Evolutionary conservation across 805 yeast species (phyloP).

Genomic region (Saccharomycopsis fodiens): DNA sequence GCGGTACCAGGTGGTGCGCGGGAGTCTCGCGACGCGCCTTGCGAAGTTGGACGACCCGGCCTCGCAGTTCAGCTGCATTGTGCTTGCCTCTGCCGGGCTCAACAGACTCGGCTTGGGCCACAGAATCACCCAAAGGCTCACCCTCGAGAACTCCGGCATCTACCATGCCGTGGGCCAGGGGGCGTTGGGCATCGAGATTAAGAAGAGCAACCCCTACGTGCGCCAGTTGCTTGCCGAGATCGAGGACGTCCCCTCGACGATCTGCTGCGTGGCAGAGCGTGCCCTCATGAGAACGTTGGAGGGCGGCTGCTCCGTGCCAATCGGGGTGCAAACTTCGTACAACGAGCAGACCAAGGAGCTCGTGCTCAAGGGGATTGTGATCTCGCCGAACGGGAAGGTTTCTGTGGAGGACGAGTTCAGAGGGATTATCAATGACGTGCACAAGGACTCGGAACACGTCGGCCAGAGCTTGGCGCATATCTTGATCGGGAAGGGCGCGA

Average conservation of each 20-base stretch:
- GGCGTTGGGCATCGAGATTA: slow-evolving; percentile 87
- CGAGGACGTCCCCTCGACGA: slow-evolving; percentile 56
- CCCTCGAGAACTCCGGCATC: slow-evolving; percentile 69
- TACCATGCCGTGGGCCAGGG: slow-evolving; percentile 99
- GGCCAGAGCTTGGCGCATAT: slow-evolving; percentile 65
- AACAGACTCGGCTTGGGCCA: slow-evolving; percentile 62
- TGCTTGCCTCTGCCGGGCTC: slow-evolving; percentile 91
- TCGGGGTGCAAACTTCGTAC: slow-evolving; percentile 71
- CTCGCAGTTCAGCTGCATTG: slow-evolving; percentile 60
- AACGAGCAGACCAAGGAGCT: slow-evolving; percentile 40
- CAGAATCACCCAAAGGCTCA: slow-evolving; percentile 57
- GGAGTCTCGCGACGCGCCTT: slow-evolving; percentile 75
- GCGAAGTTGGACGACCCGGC: slow-evolving; percentile 68
- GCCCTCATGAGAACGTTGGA: slow-evolving; percentile 79
- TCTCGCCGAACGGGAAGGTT: slow-evolving; percentile 74
- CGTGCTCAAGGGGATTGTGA: slow-evolving; percentile 62
- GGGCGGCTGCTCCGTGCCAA: slow-evolving; percentile 98
- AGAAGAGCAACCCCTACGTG: slow-evolving; percentile 57
- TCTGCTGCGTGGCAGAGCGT: slow-evolving; percentile 84
- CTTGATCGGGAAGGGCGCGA: slow-evolving; percentile 73
- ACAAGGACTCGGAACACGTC: slow-evolving; percentile 58
- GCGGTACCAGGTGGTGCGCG: slow-evolving; percentile 77
- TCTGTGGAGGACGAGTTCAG: slow-evolving; percentile 49
- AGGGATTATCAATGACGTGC: slow-evolving; percentile 26
- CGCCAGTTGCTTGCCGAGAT: slow-evolving; percentile 53